Evolutionary conservation across 2,329 filamentous ascomycete genomes (phyloP), one percentile per base, ranked within the genome.

Genomic region (Lanzia echinophila): DNA sequence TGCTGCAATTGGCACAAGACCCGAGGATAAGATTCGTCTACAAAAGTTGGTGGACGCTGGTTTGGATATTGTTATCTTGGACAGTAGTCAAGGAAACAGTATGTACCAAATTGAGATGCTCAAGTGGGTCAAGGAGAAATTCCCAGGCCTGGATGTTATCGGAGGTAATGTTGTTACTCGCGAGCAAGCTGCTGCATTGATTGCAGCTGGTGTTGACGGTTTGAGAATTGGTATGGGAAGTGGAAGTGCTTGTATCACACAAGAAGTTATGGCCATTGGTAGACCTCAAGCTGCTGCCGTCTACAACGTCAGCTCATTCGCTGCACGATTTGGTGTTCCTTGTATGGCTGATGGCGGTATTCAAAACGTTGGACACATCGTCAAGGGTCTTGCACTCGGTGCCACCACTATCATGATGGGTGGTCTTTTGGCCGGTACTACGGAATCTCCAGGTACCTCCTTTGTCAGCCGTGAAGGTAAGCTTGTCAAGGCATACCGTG

Each of bases 71-170:
- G 91, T 96, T 62, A 79, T 99, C 65, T 82, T 99, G 50, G 94
- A 99, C 78, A 94, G 88, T 74, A 95, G 88, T 68, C 94, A 99
- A 76, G 94, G 94, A 63, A 97, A 97, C 82, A 94, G 87, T 74
- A 90, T 97, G 79, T 99, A 92, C 81, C 92, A 97, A 77, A 86
- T 97, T 60, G 90, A 96, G 58, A 99, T 99, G 94, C 83, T 99
- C 77, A 90, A 91, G 75, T 97, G 86, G 79, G 81, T 94, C 76
- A 99, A 99, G 81, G 71, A 85, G 63, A 88, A 85, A 64, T 92
- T 85, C 77, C 90, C 92, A 32, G 75, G 78, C 47, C 79, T 99
- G 59, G 91, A 99, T 65, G 94, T 99, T 69, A 96, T 99, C 69
- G 95, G 88, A 69, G 94, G 94, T 75, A 99, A 99, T 75, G 94